Percentiles rank a stretch among this genome's conserved stretches.
phyloP scores from a whole-genome alignment of 345 rosid species.

The Cochlearia excelsa region DNA sequence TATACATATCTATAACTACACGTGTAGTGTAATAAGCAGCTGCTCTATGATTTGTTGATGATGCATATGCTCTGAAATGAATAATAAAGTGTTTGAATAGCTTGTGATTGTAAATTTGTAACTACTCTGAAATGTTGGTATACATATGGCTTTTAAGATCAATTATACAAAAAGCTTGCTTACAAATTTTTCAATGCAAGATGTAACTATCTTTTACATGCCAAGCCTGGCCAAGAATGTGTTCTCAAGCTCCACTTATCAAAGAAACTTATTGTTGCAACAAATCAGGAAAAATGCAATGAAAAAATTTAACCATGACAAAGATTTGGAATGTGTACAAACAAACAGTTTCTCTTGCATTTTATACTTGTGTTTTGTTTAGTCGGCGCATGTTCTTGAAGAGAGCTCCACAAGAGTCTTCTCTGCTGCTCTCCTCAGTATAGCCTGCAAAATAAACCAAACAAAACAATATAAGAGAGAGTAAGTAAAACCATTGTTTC shows the following conservation, averaged over 20 bases:
- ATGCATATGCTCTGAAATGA: not conserved
- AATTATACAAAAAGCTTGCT: too few relatives aligned
- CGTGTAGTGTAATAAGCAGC: not conserved
- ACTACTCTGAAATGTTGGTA: too few relatives aligned
- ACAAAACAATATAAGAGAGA: not conserved
- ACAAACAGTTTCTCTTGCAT: not conserved
- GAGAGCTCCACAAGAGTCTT: constrained; percentile 28
- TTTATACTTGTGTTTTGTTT: constrained; percentile 5
- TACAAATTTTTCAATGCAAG: too few relatives aligned
- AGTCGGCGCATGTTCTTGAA: constrained; percentile 29
- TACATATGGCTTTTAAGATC: too few relatives aligned
- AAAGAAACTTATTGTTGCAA: not conserved
- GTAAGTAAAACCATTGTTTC: constrained; percentile 4
- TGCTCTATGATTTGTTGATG: not conserved
- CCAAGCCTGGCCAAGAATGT: not conserved
- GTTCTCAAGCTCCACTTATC: not conserved
- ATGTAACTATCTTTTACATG: too few relatives aligned
- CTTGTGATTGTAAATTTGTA: not conserved
- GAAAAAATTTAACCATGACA: not conserved
- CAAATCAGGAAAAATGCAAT: not conserved
- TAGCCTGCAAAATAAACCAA: constrained; percentile 14
- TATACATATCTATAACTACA: not conserved
- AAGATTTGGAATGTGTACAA: not conserved
- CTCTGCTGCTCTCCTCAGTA: constrained; percentile 26
- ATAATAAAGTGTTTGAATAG: not conserved